Percentiles rank a stretch among this genome's conserved stretches.
phyloP scores from a whole-genome alignment of 192 early-diverging fungal genomes.

The Diversispora eburnea region DNA sequence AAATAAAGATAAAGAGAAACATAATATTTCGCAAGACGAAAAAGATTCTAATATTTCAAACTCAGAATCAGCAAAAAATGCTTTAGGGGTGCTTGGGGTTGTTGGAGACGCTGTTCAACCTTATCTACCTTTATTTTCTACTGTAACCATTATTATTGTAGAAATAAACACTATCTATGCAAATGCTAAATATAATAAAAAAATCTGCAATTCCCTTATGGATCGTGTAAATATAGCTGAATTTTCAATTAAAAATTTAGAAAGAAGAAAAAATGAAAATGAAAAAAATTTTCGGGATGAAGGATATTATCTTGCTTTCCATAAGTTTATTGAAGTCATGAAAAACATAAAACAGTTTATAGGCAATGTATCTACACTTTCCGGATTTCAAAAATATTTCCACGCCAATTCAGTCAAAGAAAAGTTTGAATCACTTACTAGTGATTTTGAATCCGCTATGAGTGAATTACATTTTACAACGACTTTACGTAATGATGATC shows the following conservation, averaged over 20 bases:
- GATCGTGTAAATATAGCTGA: conserved; percentile 3
- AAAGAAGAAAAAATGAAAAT: conserved; percentile 5
- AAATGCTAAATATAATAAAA: neutral
- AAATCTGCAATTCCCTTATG: neutral
- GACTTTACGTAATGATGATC: neutral
- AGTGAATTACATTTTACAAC: neutral
- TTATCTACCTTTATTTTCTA: no score
- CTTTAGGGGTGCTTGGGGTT: neutral
- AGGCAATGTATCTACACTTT: conserved; percentile 2
- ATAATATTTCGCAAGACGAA: no score
- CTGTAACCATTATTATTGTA: no score
- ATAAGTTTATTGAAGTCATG: neutral
- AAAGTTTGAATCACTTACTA: neutral
- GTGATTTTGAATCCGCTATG: neutral
- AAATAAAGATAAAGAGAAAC: no score
- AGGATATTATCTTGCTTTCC: neutral
- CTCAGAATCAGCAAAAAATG: no score
- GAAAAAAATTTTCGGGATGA: conserved; percentile 5
- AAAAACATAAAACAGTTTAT: conserved; percentile 13
- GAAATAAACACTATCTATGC: no score
- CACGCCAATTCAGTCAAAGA: neutral
- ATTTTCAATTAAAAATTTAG: neutral
- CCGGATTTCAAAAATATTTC: conserved; percentile 5
- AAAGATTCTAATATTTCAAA: no score
- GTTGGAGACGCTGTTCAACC: neutral